phyloP scores from a whole-genome alignment of 129 eudicot species.

The Ambrosia trifida region DNA sequence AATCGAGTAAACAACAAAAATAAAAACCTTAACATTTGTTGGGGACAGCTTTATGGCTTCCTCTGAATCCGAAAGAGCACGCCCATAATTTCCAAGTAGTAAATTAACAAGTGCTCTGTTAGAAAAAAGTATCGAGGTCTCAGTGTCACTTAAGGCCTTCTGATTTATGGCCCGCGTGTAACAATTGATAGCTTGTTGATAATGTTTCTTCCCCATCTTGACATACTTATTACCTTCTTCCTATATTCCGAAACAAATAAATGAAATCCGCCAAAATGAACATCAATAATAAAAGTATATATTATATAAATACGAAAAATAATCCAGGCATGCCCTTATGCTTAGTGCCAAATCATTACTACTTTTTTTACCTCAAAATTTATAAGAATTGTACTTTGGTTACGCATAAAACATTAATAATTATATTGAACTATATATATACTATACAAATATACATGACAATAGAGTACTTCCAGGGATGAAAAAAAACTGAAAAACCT shows the following conservation, averaged over 20 bases:
- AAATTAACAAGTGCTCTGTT: slow-evolving; percentile 94
- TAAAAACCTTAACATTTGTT: slow-evolving; percentile 68
- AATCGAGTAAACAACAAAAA: slow-evolving; percentile 1
- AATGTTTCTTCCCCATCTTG: slow-evolving; percentile 90
- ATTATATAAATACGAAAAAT: background rate
- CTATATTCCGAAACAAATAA: slow-evolving; percentile 40
- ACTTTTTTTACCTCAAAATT: background rate
- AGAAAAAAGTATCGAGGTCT: slow-evolving; percentile 62
- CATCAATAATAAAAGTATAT: background rate
- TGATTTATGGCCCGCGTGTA: slow-evolving; percentile 92
- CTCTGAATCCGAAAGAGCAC: slow-evolving; percentile 90
- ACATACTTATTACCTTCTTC: slow-evolving; percentile 90
- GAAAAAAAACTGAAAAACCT: background rate
- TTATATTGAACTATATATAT: background rate
- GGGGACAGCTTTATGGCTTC: slow-evolving; percentile 81
- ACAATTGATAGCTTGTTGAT: slow-evolving; percentile 78
- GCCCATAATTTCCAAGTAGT: slow-evolving; percentile 76
- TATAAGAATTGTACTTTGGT: background rate
- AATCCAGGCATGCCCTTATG: background rate
- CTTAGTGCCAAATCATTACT: background rate
- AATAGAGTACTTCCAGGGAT: background rate
- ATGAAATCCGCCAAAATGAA: slow-evolving; percentile 5
- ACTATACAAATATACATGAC: background rate
- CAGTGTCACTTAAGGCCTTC: slow-evolving; percentile 64
- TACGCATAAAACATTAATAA: background rate